Conservation (phyloP, 1,284 basidiomycete genomes). For the Hemileia vastatrix region DNA sequence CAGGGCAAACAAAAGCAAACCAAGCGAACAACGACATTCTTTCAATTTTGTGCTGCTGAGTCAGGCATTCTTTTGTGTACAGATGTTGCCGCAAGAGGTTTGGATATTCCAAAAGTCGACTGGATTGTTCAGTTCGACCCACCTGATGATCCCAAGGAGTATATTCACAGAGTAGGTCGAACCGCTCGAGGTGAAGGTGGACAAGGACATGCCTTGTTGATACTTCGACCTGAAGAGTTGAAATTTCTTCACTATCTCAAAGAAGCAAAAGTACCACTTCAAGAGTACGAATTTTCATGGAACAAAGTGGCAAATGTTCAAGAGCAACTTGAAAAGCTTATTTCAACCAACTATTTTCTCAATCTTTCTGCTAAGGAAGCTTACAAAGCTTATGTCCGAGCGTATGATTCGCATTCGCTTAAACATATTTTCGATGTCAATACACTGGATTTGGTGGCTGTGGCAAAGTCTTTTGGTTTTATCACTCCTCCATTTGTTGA, state of each 20-base stretch:
- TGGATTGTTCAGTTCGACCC: slow-evolving; percentile 98
- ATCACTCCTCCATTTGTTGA: slow-evolving; percentile 79
- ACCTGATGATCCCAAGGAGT: slow-evolving; percentile 95
- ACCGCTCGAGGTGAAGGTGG: slow-evolving; percentile 87
- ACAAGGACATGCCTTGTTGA: slow-evolving; percentile 72
- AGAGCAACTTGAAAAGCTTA: slow-evolving; percentile 81
- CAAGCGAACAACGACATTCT: slow-evolving; percentile 70
- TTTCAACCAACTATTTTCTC: slow-evolving; percentile 91
- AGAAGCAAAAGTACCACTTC: slow-evolving; percentile 79
- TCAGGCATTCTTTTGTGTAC: slow-evolving; percentile 82
- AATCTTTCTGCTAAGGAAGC: slow-evolving; percentile 93
- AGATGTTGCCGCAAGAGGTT: slow-evolving; percentile 91
- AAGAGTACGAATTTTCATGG: slow-evolving; percentile 61
- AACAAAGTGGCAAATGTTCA: slow-evolving; percentile 69
- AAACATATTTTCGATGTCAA: slow-evolving; percentile 82
- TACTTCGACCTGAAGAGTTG: slow-evolving; percentile 84
- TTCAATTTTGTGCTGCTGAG: slow-evolving; percentile 65
- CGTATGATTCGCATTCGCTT: slow-evolving; percentile 84
- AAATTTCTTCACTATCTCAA: slow-evolving; percentile 95
- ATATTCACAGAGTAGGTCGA: slow-evolving; percentile 91
- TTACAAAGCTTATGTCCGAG: slow-evolving; percentile 91
- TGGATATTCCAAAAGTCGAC: slow-evolving; percentile 93
- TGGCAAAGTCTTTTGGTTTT: slow-evolving; percentile 79
- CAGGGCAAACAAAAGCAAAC: slow-evolving; percentile 97
- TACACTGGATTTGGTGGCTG: slow-evolving; percentile 70